These are phyloP conservation scores for Aspergillus pseudoglaucus DNA, from an alignment of 2,329 filamentous ascomycete genomes.

Conservation along the genomic window DNA sequence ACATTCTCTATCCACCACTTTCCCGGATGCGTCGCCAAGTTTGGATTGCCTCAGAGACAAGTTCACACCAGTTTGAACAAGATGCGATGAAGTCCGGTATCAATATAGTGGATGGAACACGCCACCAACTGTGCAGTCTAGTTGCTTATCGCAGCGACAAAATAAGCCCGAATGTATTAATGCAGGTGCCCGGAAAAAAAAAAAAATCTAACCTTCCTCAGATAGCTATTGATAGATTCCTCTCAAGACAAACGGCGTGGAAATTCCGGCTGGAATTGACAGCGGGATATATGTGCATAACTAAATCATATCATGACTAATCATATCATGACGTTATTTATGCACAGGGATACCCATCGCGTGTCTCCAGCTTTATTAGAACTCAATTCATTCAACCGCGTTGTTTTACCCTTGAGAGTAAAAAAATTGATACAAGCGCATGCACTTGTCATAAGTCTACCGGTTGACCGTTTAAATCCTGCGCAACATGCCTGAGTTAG, in stretches of 20 bases:
- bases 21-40: constrained; percentile 17
- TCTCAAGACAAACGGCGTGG: neutral
- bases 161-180: no score
- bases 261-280: neutral
- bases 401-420: neutral
- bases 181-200: no score
- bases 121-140: no score
- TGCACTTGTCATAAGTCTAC: constrained; percentile 1
- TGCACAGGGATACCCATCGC: neutral
- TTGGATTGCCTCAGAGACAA: constrained; percentile 23
- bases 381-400: neutral
- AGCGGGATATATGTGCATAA: neutral
- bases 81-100: neutral
- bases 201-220: neutral
- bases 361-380: neutral
- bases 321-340: neutral
- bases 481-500: constrained; percentile 42
- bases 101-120: no score
- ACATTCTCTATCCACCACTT: constrained; percentile 29
- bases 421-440: neutral
- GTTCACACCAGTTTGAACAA: constrained; percentile 36
- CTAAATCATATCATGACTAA: neutral
- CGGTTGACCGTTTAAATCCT: neutral
- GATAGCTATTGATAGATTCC: neutral
- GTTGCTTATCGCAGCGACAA: no score